Evolutionary conservation across 2,329 filamentous ascomycete species (phyloP), one percentile per base, ranked within the genome.

Genomic region (Cladophialophora carrionii): DNA sequence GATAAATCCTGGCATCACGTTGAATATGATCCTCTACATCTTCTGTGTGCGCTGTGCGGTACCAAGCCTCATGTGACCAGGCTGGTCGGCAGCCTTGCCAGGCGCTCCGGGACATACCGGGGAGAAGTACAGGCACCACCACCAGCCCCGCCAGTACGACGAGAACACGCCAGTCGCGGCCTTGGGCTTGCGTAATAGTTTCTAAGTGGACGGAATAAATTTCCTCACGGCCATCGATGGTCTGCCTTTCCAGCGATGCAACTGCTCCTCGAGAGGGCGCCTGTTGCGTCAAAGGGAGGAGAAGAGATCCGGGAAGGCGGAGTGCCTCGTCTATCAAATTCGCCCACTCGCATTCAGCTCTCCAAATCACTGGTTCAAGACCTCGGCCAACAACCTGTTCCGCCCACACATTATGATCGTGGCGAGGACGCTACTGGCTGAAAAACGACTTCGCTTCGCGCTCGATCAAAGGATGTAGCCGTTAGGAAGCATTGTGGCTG

Each of bases 1-100:
- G 3, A 29, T 29, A 29, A 3, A 29, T 29, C 26, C 26, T 29
- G 26, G 26, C 26, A 29, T 6, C 26, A 29, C 26, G 26, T 29
- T 6, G 26, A 34, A 17, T 7, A 41, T 41, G 34, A 41, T 5
- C 34, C 34, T 10, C 34, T 37, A 17, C 34, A 1, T 2, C 14
- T 12, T 37, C 10, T 17, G 4, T 37, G 34, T 37, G 12, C 10
- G 34, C 1, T 7, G 8, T 37, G 10, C 14, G 10, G 12, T 29
- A 6, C 34, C 14, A n/a, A 26, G 8, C 20, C 29, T n/a, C 24
- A 12, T 20, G 26, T 34, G 26, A 29, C 52, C 52, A 20, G 26
- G 26, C 26, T 55, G 52, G 26, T 29, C 26, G 26, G 34, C 34
- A 57, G 55, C 55, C 37, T 57, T 57, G 56, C 8, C 56, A 22